Percentiles rank a stretch among this genome's conserved stretches.
Conservation (phyloP, 2,329 filamentous ascomycete genomes). For the Magnaporthiopsis rhizophila region DNA sequence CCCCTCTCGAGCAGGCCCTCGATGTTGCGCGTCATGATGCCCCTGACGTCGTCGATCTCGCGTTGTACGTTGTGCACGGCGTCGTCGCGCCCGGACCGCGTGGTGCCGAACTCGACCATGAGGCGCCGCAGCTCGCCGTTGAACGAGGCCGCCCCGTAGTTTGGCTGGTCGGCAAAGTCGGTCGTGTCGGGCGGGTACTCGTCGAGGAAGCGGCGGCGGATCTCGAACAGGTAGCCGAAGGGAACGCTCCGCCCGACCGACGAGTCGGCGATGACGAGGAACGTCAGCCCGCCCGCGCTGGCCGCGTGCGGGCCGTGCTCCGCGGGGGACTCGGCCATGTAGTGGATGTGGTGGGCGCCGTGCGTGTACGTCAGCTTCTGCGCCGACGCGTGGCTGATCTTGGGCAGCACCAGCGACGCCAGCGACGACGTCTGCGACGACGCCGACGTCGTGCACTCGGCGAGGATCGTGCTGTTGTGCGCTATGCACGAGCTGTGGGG, state of each 20-base stretch:
- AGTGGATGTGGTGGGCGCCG: slow-evolving; percentile 88
- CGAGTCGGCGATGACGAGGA: slow-evolving; percentile 79
- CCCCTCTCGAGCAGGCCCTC: slow-evolving; percentile 82
- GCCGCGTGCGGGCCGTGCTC: slow-evolving; percentile 44
- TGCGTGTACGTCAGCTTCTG: slow-evolving; percentile 95
- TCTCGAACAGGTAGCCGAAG: slow-evolving; percentile 86
- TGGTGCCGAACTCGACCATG: slow-evolving; percentile 79
- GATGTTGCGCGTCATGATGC: slow-evolving; percentile 95
- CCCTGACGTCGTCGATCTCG: slow-evolving; percentile 86
- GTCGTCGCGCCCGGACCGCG: slow-evolving; percentile 66
- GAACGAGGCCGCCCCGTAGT: slow-evolving; percentile 86
- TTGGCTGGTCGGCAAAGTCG: slow-evolving; percentile 69
- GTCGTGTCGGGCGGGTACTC: slow-evolving; percentile 58
- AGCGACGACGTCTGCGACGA: slow-evolving; percentile 76
- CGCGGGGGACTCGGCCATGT: slow-evolving; percentile 76
- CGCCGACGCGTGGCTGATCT: slow-evolving; percentile 71
- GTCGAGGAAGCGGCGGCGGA: slow-evolving; percentile 77
- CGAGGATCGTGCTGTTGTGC: slow-evolving; percentile 83
- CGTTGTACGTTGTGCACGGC: slow-evolving; percentile 74
- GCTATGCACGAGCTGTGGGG: slow-evolving; percentile 76
- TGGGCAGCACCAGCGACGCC: slow-evolving; percentile 88
- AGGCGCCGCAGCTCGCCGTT: slow-evolving; percentile 69
- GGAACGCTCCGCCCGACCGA: slow-evolving; percentile 79
- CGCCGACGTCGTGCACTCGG: slow-evolving; percentile 84
- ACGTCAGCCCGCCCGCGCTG: slow-evolving; percentile 76